These are phyloP conservation scores for Pestalotiopsis fici DNA, from an alignment of 2,329 filamentous ascomycete genomes.

Conservation along the genomic window DNA sequence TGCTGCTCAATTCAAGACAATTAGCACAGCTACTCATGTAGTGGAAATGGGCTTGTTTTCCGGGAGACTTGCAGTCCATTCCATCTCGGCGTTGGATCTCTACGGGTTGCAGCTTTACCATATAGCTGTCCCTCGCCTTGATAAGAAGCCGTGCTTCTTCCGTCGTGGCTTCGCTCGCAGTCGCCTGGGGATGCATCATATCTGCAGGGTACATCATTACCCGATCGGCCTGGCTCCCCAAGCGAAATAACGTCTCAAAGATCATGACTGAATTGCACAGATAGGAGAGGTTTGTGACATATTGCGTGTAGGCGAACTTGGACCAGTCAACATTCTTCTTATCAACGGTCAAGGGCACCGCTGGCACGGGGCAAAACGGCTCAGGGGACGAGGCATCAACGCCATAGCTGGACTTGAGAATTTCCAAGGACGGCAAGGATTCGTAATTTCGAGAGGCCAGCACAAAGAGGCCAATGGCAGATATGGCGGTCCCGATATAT, in stretches of 20 bases:
- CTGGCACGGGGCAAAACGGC: slow-evolving; percentile 21
- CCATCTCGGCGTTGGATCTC: slow-evolving; percentile 36
- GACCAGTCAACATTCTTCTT: slow-evolving; percentile 38
- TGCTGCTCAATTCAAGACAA: slow-evolving; percentile 20
- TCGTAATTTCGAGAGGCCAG: slow-evolving; percentile 30
- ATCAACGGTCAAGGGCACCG: slow-evolving; percentile 20
- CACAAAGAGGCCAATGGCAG: slow-evolving; percentile 24
- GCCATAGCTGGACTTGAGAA: slow-evolving; percentile 19
- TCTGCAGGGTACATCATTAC: slow-evolving; percentile 46
- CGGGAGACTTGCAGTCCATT: slow-evolving; percentile 22
- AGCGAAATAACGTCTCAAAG: slow-evolving; percentile 42
- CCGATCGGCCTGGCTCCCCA: slow-evolving; percentile 43
- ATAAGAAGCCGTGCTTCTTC: slow-evolving; percentile 36
- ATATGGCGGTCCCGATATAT: slow-evolving; percentile 23
- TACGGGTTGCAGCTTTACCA: slow-evolving; percentile 44
- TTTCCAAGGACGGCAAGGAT: slow-evolving; percentile 26
- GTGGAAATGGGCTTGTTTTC: slow-evolving; percentile 26
- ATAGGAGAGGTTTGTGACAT: slow-evolving; percentile 47
- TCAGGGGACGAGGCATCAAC: slow-evolving; percentile 13
- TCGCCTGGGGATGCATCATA: slow-evolving; percentile 34
- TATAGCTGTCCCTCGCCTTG: slow-evolving; percentile 44
- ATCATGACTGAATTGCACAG: slow-evolving; percentile 54
- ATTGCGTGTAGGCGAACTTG: slow-evolving; percentile 49
- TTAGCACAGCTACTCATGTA: neutral
- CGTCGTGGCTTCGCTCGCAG: slow-evolving; percentile 23